A percentile compares a stretch with the other conserved stretches of the same genome.
Evolutionary conservation across 2,329 filamentous ascomycete genomes (phyloP).

Genomic region (Pseudocercospora vitis): DNA sequence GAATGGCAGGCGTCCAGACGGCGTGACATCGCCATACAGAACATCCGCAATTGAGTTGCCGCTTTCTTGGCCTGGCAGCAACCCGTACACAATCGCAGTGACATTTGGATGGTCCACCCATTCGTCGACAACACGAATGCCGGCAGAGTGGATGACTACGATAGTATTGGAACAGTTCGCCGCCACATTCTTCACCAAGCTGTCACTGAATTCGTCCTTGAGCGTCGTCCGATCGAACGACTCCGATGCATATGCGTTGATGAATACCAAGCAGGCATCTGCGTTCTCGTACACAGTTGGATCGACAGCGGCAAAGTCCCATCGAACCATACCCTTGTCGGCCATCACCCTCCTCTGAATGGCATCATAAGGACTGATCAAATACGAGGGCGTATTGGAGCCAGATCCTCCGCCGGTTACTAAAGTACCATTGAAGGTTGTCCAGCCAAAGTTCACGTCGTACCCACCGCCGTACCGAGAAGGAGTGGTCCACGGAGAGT

Average conservation of each 20-base stretch:
- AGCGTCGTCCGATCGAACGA: constrained; percentile 32
- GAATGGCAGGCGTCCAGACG: constrained; percentile 36
- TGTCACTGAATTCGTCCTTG: constrained; percentile 31
- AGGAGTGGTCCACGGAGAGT: constrained; percentile 41
- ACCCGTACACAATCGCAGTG: constrained; percentile 34
- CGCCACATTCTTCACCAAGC: constrained; percentile 35
- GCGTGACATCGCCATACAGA: constrained; percentile 33
- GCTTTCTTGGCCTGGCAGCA: constrained; percentile 34
- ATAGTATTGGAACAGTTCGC: constrained; percentile 35
- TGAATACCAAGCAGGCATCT: constrained; percentile 36
- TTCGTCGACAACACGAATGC: constrained; percentile 32
- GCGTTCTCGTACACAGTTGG: constrained; percentile 31
- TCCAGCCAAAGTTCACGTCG: constrained; percentile 40
- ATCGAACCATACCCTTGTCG: constrained; percentile 26
- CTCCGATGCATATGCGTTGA: constrained; percentile 36
- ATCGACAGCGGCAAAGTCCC: constrained; percentile 32
- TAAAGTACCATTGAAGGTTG: constrained; percentile 30
- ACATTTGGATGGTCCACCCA: constrained; percentile 37
- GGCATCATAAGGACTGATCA: constrained; percentile 29
- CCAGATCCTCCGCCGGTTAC: constrained; percentile 24
- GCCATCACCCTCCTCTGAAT: constrained; percentile 25
- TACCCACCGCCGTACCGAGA: constrained; percentile 42
- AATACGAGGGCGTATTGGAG: constrained; percentile 22
- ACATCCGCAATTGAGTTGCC: constrained; percentile 34
- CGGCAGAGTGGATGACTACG: constrained; percentile 35